phyloP scores from a whole-genome alignment of 768 basidiomycete species.

The Xerocomus potaroensis region DNA sequence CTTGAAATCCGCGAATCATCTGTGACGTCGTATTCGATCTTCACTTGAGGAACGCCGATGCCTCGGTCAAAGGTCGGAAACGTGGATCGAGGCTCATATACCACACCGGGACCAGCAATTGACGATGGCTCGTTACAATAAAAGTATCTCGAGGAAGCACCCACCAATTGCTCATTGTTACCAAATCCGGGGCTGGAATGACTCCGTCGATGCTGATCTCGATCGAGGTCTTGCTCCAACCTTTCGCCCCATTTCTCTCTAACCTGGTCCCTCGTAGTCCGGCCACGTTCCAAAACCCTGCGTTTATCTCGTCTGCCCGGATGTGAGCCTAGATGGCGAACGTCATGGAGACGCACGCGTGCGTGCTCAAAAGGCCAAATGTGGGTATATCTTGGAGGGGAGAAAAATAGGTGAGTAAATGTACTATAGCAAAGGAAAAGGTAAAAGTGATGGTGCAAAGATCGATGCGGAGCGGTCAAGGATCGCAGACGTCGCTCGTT shows the following conservation, averaged over 20 bases:
- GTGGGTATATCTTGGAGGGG: constrained; percentile 69
- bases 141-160: constrained; percentile 4
- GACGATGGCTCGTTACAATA: constrained; percentile 7
- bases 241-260: constrained; percentile 3
- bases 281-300: constrained; percentile 16
- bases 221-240: constrained; percentile 1
- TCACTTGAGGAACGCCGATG: constrained; percentile 15
- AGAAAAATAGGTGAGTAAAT: constrained; percentile 3
- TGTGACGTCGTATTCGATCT: constrained; percentile 19
- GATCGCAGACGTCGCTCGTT: too few species aligned
- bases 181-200: constrained; percentile 18
- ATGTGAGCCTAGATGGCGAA: constrained; percentile 33
- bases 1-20: constrained; percentile 20
- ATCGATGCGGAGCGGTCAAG: too few species aligned
- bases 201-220: constrained; percentile 15
- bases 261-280: constrained; percentile 8
- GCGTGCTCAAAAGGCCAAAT: constrained; percentile 98
- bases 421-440: not conserved
- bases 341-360: constrained; percentile 63
- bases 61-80: not conserved
- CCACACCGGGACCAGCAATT: not conserved
- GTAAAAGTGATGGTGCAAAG: too few species aligned
- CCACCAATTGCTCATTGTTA: not conserved
- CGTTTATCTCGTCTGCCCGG: constrained; percentile 19
- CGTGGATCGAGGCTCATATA: too few species aligned